Evolutionary conservation across 2,329 filamentous ascomycete species (phyloP), one percentile per base, ranked within the genome.

Genomic region (Parafenestella ontariensis): DNA sequence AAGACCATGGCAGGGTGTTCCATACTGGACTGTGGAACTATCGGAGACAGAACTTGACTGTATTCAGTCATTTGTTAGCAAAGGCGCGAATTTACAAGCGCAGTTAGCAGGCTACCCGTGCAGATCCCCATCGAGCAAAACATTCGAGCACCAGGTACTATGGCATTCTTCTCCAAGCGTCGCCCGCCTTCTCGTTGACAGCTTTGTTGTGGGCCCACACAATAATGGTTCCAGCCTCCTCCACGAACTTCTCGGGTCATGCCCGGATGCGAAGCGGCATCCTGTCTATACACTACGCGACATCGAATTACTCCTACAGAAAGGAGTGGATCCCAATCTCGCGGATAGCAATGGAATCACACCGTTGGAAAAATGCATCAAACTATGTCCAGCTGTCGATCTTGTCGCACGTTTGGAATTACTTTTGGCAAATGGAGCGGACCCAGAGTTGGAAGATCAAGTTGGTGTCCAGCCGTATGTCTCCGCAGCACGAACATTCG

Each of bases 121-220:
- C 39, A 49, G 52, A 5, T 54, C 67, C 3, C 20, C 41, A 1
- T 46, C 54, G 1, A 53, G 59, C 20, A 49, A 59, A 3, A 71
- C 64, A 0, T 73, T 74, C 31, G 52, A 64, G 37, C 72, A 75
- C 36, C 72, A 75, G 40, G 48, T 64, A 0, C 46, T 75, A 6
- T 75, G 71, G 71, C 72, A 75, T 53, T 65, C 69, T 0, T 66
- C 69, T 7, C 68, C 70, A 8, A 47, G 33, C 13, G 26, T 66
- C 17, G 65, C 68, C 3, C 63, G 65, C 9, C 55, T 66, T 18
- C 29, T 72, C 3, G 46, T 74, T 10, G 68, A 72, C 13, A 62
- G 53, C 24, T 61, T 65, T 10, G 31, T 52, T 6, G 49, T 55
- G 0, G 47, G 26, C 1, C 46, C 57, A 0, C 52, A 44, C 3